Conservation (phyloP, 176 grass and related monocot species). For the Oryza punctata region DNA sequence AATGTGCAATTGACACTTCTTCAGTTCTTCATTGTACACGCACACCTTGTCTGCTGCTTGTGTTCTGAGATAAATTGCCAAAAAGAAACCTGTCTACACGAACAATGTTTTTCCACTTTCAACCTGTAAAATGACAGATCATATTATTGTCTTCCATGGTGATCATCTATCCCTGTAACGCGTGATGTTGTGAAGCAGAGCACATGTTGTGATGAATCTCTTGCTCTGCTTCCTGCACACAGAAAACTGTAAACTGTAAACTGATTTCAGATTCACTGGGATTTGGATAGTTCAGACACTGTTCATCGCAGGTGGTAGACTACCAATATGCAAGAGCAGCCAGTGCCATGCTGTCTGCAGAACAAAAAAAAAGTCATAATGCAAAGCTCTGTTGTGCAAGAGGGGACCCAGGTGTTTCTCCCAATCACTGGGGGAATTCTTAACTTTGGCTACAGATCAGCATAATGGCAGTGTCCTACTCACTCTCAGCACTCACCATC, state of each 20-base stretch:
- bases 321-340: constrained; percentile 1
- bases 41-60: not conserved
- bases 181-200: not conserved
- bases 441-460: constrained; percentile 19
- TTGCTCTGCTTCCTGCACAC: constrained; percentile 1
- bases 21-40: constrained; percentile 4
- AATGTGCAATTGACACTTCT: not conserved
- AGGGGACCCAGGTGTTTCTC: constrained; percentile 25
- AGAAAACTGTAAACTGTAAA: not conserved
- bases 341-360: constrained; percentile 13
- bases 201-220: constrained; percentile 1
- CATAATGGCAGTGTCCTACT: constrained; percentile 28
- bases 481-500: constrained; percentile 23
- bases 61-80: not conserved
- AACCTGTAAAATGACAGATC: not conserved
- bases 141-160: not conserved
- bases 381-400: not conserved
- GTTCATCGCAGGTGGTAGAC: constrained; percentile 15
- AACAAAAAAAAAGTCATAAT: not conserved
- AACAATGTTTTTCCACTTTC: not conserved
- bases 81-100: not conserved
- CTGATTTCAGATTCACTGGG: constrained; percentile 10
- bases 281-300: constrained; percentile 13
- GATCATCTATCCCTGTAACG: not conserved
- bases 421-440: constrained; percentile 10